Evolutionary conservation across 2,329 filamentous ascomycete genomes (phyloP).

Genomic region (Monilinia vaccinii-corymbosi): DNA sequence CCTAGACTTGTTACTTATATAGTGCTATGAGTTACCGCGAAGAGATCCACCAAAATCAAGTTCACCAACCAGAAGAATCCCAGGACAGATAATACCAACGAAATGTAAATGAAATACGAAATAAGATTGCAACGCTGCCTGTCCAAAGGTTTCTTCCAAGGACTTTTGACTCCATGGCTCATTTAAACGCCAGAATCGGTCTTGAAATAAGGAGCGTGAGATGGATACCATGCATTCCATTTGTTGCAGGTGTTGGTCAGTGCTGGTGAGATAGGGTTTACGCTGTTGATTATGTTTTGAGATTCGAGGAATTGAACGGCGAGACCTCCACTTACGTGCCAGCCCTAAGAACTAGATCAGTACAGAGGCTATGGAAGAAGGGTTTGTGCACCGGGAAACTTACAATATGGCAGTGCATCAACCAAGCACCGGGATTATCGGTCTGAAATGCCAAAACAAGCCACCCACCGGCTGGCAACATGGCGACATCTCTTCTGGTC

Average conservation of each 20-base stretch:
- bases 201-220: slow-evolving; percentile 14
- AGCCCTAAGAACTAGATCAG: slow-evolving; percentile 1
- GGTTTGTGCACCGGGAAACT: not conserved
- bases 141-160: not conserved
- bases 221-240: slow-evolving; percentile 18
- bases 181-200: slow-evolving; percentile 25
- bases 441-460: slow-evolving; percentile 16
- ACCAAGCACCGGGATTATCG: slow-evolving; percentile 31
- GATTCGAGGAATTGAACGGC: slow-evolving; percentile 6
- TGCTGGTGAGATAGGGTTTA: slow-evolving; percentile 13
- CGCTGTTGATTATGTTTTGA: not conserved
- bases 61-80: not conserved
- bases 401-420: slow-evolving; percentile 22
- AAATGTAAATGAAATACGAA: not conserved
- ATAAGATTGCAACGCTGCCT: not conserved
- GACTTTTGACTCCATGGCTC: accelerated
- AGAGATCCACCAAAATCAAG: not conserved
- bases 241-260: slow-evolving; percentile 17
- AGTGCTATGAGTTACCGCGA: not conserved
- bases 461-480: slow-evolving; percentile 29
- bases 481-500: slow-evolving; percentile 40
- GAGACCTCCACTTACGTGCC: slow-evolving; percentile 6
- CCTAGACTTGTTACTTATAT: not conserved
- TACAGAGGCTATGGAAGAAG: too few relatives aligned
- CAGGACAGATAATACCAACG: not conserved